phyloP scores from a whole-genome alignment of 768 basidiomycete species.

The Boletus insuetus region DNA sequence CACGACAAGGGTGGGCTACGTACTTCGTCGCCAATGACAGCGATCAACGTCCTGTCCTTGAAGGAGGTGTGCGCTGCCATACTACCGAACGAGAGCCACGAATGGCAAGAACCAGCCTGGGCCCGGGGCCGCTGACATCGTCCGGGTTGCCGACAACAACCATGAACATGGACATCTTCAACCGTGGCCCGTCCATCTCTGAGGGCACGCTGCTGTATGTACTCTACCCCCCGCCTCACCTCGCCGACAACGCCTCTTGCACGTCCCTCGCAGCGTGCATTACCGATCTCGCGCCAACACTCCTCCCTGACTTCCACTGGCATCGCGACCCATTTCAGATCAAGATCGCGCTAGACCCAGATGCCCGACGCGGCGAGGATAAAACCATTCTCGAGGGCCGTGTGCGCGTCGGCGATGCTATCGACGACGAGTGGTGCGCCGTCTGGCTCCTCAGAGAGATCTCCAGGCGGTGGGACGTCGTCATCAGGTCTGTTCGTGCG shows the following conservation, averaged over 20 bases:
- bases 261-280: constrained; percentile 71
- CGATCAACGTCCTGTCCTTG: constrained; percentile 85
- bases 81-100: constrained; percentile 10
- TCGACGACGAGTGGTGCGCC: constrained; percentile 98
- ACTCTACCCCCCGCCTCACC: constrained; percentile 57
- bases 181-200: constrained; percentile 71
- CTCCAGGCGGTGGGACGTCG: constrained; percentile 74
- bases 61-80: constrained; percentile 56
- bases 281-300: constrained; percentile 47
- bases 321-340: constrained; percentile 82
- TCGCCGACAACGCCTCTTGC: constrained; percentile 57
- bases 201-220: constrained; percentile 84
- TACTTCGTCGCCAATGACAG: constrained; percentile 98
- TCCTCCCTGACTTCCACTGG: constrained; percentile 71
- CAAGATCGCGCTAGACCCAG: constrained; percentile 53
- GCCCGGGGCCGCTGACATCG: background rate
- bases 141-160: background rate
- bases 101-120: constrained; percentile 13
- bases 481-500: constrained; percentile 59
- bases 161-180: constrained; percentile 61
- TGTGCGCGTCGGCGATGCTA: constrained; percentile 90
- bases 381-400: constrained; percentile 72
- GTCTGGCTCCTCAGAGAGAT: constrained; percentile 87
- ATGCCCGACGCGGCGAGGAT: constrained; percentile 28
- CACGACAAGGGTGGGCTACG: constrained; percentile 6